Base-by-base conservation (phyloP, 1,284 basidiomycete genomes). In the Chalciporus sp. region DNA sequence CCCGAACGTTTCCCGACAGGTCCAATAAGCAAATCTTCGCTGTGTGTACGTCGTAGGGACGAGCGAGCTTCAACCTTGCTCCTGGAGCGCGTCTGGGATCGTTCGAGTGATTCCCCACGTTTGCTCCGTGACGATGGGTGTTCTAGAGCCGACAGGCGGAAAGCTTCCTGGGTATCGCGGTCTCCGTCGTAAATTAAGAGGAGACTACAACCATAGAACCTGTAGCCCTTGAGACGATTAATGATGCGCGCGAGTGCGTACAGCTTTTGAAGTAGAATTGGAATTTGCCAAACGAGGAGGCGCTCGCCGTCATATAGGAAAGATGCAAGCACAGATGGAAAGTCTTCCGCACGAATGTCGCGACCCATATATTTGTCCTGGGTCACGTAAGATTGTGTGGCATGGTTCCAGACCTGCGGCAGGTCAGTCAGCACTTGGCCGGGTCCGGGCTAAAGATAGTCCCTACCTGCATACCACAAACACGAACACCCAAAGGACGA, bases 151-250 rank as follows among this genome's bases (percentile, higher is more conserved):
- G 78, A 81, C 9, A 79, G 69, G 26, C 83, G 77, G 66, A 87
- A 86, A n/a, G 76, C 78, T 59, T 90, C 85, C 71, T 98, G 97
- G 2, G 86, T 83, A 59, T 93, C 90, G 47, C 79, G 79, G 69
- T 98, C 95, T 47, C 97, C 97, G 68, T 99, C 97, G 71, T 99
- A 99, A 71, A 99, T 97, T 67, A 99, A 85, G 55, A 99, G 84
- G 47, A 99, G 81, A 62, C 92, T 95, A 74, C 95, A 98, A 20
- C 97, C 97, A 68, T 99, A 99, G 73, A 99, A 99, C 35, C 96
- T 85, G 74, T 94, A 99, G 9, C 97, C 94, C 61, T 89, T 88
- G 52, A 99, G 76, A 5, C 88, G 84, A 65, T 87, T 82, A 63
- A 98, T 82, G 74, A 98, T 98, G 46, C 87, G 84, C 19, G 96